These are phyloP conservation scores for Protea cynaroides DNA, from an alignment of 164 flowering plant species.

Conservation along the genomic window DNA sequence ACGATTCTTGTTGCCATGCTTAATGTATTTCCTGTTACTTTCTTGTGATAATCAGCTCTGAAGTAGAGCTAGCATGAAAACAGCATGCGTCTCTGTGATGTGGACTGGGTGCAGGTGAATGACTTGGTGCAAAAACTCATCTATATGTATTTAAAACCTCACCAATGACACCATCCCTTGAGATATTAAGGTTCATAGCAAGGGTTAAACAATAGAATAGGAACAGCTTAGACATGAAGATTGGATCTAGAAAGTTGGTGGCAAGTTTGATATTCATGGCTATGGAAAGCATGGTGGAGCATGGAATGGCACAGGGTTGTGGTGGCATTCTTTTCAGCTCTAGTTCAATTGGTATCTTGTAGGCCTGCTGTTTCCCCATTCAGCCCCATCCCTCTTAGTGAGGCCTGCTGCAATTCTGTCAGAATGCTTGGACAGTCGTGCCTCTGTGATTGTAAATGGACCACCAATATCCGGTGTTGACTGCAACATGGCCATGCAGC, in stretches of 20 bases:
- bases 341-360: conserved; percentile 85
- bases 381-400: conserved; percentile 66
- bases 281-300: conserved; percentile 25
- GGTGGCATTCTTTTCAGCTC: conserved; percentile 62
- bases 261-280: conserved; percentile 19
- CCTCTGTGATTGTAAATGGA: conserved; percentile 71
- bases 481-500: conserved; percentile 67
- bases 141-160: not conserved
- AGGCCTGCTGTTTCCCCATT: conserved; percentile 70
- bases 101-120: conserved; percentile 25
- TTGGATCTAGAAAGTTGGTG: conserved; percentile 7
- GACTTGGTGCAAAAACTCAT: conserved; percentile 2
- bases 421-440: conserved; percentile 74
- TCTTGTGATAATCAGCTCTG: not conserved
- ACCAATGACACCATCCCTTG: not conserved
- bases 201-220: not conserved
- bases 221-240: conserved; percentile 24
- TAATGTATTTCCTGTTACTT: conserved; percentile 6
- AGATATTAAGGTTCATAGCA: not conserved
- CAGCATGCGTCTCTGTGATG: conserved; percentile 18
- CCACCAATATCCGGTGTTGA: conserved; percentile 86
- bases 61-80: conserved; percentile 6
- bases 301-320: conserved; percentile 37
- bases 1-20: conserved; percentile 10
- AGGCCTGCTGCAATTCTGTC: conserved; percentile 69